These are phyloP conservation scores for Fraxinus anomala DNA, from an alignment of 257 asterid genomes.

Conservation along the genomic window DNA sequence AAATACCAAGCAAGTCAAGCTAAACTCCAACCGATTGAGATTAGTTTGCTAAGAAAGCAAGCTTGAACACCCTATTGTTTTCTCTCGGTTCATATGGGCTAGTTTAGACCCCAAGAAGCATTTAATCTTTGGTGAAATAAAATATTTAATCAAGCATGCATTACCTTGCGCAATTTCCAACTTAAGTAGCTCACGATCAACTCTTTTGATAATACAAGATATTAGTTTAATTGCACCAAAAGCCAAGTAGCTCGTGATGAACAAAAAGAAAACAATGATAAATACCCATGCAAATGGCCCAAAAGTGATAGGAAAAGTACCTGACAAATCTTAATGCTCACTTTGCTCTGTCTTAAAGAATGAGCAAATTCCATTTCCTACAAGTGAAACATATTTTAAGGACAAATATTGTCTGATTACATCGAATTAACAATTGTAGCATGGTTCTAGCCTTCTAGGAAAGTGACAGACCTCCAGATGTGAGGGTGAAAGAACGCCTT, in stretches of 20 bases:
- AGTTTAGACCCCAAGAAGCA: neutral
- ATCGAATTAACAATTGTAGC: slow-evolving; percentile 19
- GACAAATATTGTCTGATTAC: slow-evolving; percentile 25
- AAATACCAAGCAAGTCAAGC: neutral
- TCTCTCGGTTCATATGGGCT: neutral
- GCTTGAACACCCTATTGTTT: neutral
- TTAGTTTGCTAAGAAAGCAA: neutral
- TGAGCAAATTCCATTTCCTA: slow-evolving; percentile 99
- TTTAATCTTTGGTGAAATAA: neutral
- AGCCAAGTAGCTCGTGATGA: neutral
- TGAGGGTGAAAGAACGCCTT: slow-evolving; percentile 94
- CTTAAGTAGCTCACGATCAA: slow-evolving; percentile 7
- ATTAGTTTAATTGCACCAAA: neutral
- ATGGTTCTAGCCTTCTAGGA: slow-evolving; percentile 25
- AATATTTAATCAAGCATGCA: neutral
- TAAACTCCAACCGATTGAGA: neutral
- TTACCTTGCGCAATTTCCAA: slow-evolving; percentile 7
- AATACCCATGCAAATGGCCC: neutral
- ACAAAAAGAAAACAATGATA: slow-evolving; percentile 9
- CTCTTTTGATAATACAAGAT: neutral
- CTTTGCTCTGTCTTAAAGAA: slow-evolving; percentile 87
- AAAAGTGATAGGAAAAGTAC: slow-evolving; percentile 41
- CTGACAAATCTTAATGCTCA: slow-evolving; percentile 83
- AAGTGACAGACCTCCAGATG: slow-evolving; percentile 77
- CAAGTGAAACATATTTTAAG: slow-evolving; percentile 22